phyloP scores from a whole-genome alignment of 192 early-diverging fungal species.

The Linnemannia zychae region DNA sequence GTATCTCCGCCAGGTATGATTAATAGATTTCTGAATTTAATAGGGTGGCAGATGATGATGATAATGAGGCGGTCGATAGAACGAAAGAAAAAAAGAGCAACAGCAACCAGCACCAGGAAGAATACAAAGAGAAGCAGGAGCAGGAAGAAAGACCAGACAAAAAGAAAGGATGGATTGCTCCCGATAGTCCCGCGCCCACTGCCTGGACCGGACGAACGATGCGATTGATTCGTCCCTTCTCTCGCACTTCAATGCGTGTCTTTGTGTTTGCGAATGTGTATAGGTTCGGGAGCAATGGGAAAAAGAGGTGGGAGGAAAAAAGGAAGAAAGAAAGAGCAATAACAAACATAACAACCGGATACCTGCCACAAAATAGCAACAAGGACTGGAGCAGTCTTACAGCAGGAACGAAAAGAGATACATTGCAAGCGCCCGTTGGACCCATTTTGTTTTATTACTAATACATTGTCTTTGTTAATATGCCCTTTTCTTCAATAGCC shows the following conservation, averaged over 20 bases:
- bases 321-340: background rate
- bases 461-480: background rate
- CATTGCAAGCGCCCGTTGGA: background rate
- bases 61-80: conserved; percentile 5
- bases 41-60: background rate
- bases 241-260: background rate
- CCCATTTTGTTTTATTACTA: conserved; percentile 4
- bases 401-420: background rate
- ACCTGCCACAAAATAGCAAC: background rate
- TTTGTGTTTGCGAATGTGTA: background rate
- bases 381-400: background rate
- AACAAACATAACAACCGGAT: background rate
- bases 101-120: background rate
- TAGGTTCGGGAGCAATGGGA: background rate
- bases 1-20: conserved; percentile 53
- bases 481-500: background rate
- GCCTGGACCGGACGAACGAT: background rate
- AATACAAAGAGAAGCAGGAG: background rate
- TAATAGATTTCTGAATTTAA: conserved; percentile 8
- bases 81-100: background rate
- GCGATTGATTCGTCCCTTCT: background rate
- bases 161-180: background rate
- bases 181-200: conserved; percentile 1
- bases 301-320: background rate
- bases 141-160: background rate